Base-by-base conservation (phyloP, 2,329 filamentous ascomycete species). In the Fusarium proliferatum region DNA sequence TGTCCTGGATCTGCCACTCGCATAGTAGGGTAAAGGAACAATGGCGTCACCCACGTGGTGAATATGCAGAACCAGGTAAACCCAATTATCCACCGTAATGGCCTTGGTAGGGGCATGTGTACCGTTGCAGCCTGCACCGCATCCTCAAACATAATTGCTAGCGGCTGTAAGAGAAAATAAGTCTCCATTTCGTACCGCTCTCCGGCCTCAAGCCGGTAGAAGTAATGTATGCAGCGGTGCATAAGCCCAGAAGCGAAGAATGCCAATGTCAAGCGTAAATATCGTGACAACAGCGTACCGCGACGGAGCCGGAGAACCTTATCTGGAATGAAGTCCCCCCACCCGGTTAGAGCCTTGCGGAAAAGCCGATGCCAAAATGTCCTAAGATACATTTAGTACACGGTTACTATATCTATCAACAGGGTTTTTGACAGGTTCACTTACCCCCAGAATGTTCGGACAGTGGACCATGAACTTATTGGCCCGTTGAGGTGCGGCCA, bases 361-460 rank as follows among this genome's bases (percentile, higher is more conserved):
- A 48, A 67, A 9, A 67, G 53, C 2, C 23, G 62, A 43, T 67
- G 65, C 65, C 65, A 67, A 3, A 67, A 67, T 1, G 48, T 67
- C 4, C 64, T 67, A 1, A 1, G 6, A 16, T 5, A 3, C 0
- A 3, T 5, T 16, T 41, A 64, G 38, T 9, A 42, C 13, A 19
- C 6, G 2, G 6, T 1, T 2, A 11, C 9, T 3, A 19, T 28
- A 23, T 5, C 5, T 1, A n/a, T 16, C 13, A 53, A 0, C 12
- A 10, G n/a, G 15, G 5, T 2, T 3, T 5, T 4, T 2, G 0
- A 15, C 16, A 13, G 2, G 2, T 13, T 5, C 1, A 6, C 53
- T 55, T 19, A 67, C 65, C 65, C 65, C 65, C 65, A 67, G 6
- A 67, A 67, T 4, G 53, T 64, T 1, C 65, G 36, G 13, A 67